Percentiles rank a stretch among this genome's conserved stretches.
Evolutionary conservation across 2,329 filamentous ascomycete genomes (phyloP).

Genomic region (Pseudocercospora crystallina): DNA sequence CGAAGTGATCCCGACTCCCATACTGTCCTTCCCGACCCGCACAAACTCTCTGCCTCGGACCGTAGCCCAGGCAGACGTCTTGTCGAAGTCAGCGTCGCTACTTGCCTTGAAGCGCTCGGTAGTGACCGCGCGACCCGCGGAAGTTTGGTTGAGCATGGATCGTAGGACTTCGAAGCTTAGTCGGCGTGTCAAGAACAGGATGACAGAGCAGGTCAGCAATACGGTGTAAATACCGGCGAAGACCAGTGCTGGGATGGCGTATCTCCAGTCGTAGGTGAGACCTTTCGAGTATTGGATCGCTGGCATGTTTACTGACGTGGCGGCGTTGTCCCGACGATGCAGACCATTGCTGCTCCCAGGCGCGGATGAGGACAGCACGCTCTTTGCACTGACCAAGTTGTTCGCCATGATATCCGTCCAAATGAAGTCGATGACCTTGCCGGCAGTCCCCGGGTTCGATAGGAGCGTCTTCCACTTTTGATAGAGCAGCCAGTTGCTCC

Average conservation of each 20-base stretch:
- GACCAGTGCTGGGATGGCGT: slow-evolving; percentile 13
- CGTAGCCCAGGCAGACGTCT: slow-evolving; percentile 8
- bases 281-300: background rate
- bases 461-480: slow-evolving; percentile 8
- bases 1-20: background rate
- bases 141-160: slow-evolving; percentile 12
- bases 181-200: slow-evolving; percentile 7
- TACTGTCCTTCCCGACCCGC: slow-evolving; percentile 3
- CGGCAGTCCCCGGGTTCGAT: background rate
- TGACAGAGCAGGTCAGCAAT: background rate
- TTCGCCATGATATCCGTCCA: slow-evolving; percentile 18
- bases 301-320: background rate
- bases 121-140: slow-evolving; percentile 11
- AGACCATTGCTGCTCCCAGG: background rate
- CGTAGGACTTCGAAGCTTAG: background rate
- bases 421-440: slow-evolving; percentile 8
- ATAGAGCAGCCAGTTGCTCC: slow-evolving; percentile 10
- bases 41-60: slow-evolving; percentile 8
- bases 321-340: background rate
- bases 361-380: background rate
- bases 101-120: slow-evolving; percentile 10
- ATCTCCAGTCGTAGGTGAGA: slow-evolving; percentile 13
- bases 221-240: slow-evolving; percentile 5
- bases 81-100: slow-evolving; percentile 5
- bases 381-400: slow-evolving; percentile 4